Percentiles rank a stretch among this genome's conserved stretches.
Conservation (phyloP, 75 land plant species). For the Pseudotsuga menziesii region DNA sequence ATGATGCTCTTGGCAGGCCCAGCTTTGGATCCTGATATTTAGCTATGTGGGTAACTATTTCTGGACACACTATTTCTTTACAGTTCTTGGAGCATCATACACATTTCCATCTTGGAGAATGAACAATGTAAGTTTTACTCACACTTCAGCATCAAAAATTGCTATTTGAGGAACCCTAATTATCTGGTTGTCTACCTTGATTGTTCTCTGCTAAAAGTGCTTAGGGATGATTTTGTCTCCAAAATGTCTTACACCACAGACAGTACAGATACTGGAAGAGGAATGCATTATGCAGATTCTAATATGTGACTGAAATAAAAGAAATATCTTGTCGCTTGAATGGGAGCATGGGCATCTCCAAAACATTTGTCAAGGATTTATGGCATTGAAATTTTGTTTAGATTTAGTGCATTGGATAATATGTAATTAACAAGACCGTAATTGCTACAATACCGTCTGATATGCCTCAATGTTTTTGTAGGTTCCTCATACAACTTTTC, state of each 20-base stretch:
- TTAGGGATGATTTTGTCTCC: neutral
- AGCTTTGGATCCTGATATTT: slow-evolving; percentile 83
- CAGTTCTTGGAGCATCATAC: slow-evolving; percentile 91
- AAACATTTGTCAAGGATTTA: neutral
- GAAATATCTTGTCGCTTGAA: neutral
- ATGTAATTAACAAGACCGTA: neutral
- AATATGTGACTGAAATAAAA: neutral
- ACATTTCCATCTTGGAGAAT: slow-evolving; percentile 93
- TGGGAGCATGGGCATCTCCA: neutral
- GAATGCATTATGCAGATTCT: neutral
- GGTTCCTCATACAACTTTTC: slow-evolving; percentile 92
- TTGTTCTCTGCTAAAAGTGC: neutral
- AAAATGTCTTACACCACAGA: neutral
- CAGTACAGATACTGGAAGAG: neutral
- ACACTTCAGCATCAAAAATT: neutral
- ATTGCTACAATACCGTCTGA: neutral
- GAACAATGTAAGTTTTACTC: slow-evolving; percentile 68
- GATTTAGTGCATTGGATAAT: neutral
- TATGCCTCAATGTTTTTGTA: slow-evolving; percentile 15
- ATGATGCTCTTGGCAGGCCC: slow-evolving; percentile 55
- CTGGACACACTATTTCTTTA: slow-evolving; percentile 98
- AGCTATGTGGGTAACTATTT: slow-evolving; percentile 98
- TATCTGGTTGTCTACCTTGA: neutral
- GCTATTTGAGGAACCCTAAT: neutral
- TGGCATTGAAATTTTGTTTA: neutral